A percentile compares a stretch with the other conserved stretches of the same genome.
These are phyloP conservation scores for Apiospora hydei DNA, from an alignment of 2,329 filamentous ascomycete genomes.

Conservation along the genomic window DNA sequence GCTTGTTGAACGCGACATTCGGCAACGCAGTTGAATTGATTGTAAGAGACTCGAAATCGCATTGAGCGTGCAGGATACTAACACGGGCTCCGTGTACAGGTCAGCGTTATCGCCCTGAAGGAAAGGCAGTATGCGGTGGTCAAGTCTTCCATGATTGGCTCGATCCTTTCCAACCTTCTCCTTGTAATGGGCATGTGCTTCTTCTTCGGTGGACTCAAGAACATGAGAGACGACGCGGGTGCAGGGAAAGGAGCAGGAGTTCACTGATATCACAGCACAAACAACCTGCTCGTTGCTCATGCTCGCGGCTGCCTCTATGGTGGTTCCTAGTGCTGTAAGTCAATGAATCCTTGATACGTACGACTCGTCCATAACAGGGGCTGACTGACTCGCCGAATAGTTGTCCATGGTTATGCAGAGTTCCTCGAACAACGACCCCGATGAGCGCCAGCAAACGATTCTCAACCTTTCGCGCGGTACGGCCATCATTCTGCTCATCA, in stretches of 20 bases:
- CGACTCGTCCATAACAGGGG: background rate
- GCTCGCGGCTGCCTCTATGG: slow-evolving; percentile 77
- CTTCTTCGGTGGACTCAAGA: slow-evolving; percentile 74
- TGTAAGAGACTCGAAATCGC: slow-evolving; percentile 52
- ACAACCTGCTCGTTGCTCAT: slow-evolving; percentile 80
- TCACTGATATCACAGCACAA: slow-evolving; percentile 79
- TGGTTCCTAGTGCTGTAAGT: slow-evolving; percentile 75
- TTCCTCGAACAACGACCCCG: slow-evolving; percentile 39
- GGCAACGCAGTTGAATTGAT: slow-evolving; percentile 83
- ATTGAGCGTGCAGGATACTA: slow-evolving; percentile 7
- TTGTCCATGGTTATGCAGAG: slow-evolving; percentile 70
- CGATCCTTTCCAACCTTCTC: slow-evolving; percentile 92
- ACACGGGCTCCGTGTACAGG: slow-evolving; percentile 55
- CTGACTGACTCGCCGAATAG: slow-evolving; percentile 40
- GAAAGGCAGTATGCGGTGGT: slow-evolving; percentile 92
- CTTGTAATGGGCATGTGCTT: slow-evolving; percentile 86
- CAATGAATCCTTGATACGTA: background rate
- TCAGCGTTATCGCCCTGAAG: slow-evolving; percentile 88
- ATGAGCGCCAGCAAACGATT: slow-evolving; percentile 62
- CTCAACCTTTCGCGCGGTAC: slow-evolving; percentile 78
- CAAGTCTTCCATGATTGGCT: slow-evolving; percentile 97
- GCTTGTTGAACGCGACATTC: slow-evolving; percentile 78
- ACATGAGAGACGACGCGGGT: slow-evolving; percentile 64
- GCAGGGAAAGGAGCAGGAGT: slow-evolving; percentile 71
- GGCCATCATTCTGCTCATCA: slow-evolving; percentile 74